Percentiles rank a stretch among this genome's conserved stretches.
phyloP scores from a whole-genome alignment of 73 alveolate species.

The Loxodes magnus region DNA sequence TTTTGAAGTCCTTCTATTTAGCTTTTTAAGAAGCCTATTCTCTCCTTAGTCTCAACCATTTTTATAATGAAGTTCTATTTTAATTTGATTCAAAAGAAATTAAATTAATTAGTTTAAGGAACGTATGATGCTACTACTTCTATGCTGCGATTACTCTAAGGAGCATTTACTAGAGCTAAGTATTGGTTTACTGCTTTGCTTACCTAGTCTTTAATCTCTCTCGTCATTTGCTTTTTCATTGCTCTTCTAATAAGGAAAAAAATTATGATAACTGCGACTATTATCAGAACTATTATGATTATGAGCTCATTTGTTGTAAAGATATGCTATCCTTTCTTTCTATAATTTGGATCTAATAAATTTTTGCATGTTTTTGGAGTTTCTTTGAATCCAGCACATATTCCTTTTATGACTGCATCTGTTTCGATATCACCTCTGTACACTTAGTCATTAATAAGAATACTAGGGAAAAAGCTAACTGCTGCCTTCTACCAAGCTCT shows the following conservation, averaged over 20 bases:
- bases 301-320: neutral
- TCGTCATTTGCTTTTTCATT: conserved; percentile 1
- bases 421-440: conserved; percentile 33
- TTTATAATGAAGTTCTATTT: no score
- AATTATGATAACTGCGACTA: neutral
- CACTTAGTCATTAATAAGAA: conserved; percentile 17
- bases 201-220: neutral
- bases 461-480: conserved; percentile 12
- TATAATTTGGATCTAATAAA: neutral
- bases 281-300: neutral
- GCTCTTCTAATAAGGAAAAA: conserved; percentile 9
- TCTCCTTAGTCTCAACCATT: no score
- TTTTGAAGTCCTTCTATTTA: no score
- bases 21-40: no score
- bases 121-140: no score
- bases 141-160: no score
- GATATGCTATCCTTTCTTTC: neutral
- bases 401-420: neutral
- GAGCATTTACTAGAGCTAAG: no score
- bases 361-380: conserved; percentile 20
- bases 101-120: no score
- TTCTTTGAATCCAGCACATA: conserved; percentile 24
- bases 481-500: neutral
- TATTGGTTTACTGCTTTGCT: conserved; percentile 11
- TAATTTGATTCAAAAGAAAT: no score